Evolutionary conservation across 352 stramenopile species (phyloP).

Genomic region (Phytophthora multivora): DNA sequence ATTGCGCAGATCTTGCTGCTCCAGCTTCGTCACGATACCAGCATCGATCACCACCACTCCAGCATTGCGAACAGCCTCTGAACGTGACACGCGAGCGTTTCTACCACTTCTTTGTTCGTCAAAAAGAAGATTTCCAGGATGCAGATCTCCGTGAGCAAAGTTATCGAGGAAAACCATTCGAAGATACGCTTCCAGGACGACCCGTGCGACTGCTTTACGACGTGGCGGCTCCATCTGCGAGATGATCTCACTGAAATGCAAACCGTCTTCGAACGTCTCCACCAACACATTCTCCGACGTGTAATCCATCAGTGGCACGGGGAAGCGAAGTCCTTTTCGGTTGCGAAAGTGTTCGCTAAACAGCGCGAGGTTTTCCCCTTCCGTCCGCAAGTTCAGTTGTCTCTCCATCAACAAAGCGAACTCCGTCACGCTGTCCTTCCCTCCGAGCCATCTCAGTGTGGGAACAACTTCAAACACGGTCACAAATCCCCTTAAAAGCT

Average conservation of each 20-base stretch:
- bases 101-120: conserved; percentile 31
- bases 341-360: conserved; percentile 83
- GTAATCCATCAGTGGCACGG: conserved; percentile 66
- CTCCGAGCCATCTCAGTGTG: conserved; percentile 68
- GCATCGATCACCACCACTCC: conserved; percentile 83
- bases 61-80: conserved; percentile 30
- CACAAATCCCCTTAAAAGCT: conserved; percentile 70
- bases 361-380: conserved; percentile 88
- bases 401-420: conserved; percentile 88
- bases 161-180: conserved; percentile 97
- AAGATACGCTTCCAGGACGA: conserved; percentile 89
- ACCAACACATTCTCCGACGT: conserved; percentile 89
- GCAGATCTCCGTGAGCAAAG: conserved; percentile 94
- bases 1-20: conserved; percentile 75
- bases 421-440: conserved; percentile 81
- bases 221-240: conserved; percentile 49
- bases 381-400: conserved; percentile 92
- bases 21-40: conserved; percentile 85
- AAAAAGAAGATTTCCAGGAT: conserved; percentile 92
- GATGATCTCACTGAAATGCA: conserved; percentile 76
- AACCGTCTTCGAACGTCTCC: conserved; percentile 88
- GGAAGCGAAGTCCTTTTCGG: conserved; percentile 72
- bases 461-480: conserved; percentile 68
- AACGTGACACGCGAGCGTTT: conserved; percentile 20
- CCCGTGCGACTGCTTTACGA: conserved; percentile 66